Base-by-base conservation (phyloP, 2,329 filamentous ascomycete species). In the Phaeosphaeriaceae sp. region DNA sequence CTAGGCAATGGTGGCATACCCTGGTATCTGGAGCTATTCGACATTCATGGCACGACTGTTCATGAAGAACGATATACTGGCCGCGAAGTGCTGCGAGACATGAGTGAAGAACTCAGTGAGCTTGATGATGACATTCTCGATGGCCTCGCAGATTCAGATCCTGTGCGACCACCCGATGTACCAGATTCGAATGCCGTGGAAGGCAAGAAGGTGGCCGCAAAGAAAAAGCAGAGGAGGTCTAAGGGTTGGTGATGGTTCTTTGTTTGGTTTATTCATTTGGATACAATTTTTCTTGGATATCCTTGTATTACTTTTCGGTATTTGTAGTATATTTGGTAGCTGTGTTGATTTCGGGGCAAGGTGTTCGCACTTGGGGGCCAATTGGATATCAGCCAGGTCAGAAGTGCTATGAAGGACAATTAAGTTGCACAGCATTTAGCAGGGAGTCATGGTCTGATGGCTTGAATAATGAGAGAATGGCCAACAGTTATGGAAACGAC, bases 81-180 rank as follows among this genome's bases (percentile, higher is more conserved):
- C 2, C 82, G 87, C 28, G 88, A 92, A 46, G 85, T 88, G n/a
- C 77, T 85, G 58, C 80, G 85, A 23, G 83, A 81, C 12, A 86
- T 93, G 73, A 95, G 90, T 63, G 92, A 96, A 72, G 90, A 93
- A 61, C 80, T 97, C 17, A 95, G 89, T 48, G 93, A 97, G 67
- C 86, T 97, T 69, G 92, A 96, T 63, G 92, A 97, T 58, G 92
- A 95, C 42, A 90, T 93, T 74, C 79, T 96, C 49, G 87, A 89
- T 63, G 90, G 88, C 15, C 62, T 74, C 20, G 71, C 71, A 29
- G 70, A 67, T 39, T 61, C 67, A 6, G 71, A 72, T 41, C 64
- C 68, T 30, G 28, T 67, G 9, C 53, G 60, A 13, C 63, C 64
- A 18, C 46, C 48, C n/a, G 68, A 67, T 42, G 56, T 54, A 23